These are phyloP conservation scores for Fomitopsis betulina DNA, from an alignment of 1,284 basidiomycete genomes.

Conservation along the genomic window DNA sequence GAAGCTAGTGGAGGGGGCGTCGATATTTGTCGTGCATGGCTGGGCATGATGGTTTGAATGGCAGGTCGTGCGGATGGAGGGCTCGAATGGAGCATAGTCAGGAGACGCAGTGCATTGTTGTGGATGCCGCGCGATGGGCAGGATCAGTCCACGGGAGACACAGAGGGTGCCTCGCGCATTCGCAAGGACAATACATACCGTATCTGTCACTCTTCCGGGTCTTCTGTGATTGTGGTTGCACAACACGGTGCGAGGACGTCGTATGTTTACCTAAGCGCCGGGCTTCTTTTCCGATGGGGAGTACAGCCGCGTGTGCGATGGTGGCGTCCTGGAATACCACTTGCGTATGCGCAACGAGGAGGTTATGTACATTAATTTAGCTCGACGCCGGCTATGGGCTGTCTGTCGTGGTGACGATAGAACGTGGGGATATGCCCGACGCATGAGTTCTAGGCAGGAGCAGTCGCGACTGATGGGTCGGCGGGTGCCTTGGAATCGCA, in stretches of 20 bases:
- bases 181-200: background rate
- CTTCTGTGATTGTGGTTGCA: conserved; percentile 16
- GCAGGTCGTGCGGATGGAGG: background rate
- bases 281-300: conserved; percentile 5
- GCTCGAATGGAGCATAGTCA: background rate
- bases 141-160: conserved; percentile 1
- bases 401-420: background rate
- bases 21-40: background rate
- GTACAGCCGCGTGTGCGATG: background rate
- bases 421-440: background rate
- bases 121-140: background rate
- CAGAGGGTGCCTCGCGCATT: conserved; percentile 4
- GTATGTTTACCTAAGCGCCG: conserved; percentile 28
- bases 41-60: conserved; percentile 1
- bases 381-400: background rate
- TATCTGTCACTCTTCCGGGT: conserved; percentile 9
- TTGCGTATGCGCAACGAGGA: background rate
- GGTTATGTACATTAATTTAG: no score
- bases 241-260: conserved; percentile 18
- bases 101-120: background rate
- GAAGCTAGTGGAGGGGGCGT: background rate
- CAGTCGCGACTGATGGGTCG: conserved; percentile 12
- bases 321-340: background rate
- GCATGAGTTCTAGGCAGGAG: conserved; percentile 9
- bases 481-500: conserved; percentile 25